phyloP scores from a whole-genome alignment of 2,329 filamentous ascomycete species.

The Thelonectria olida region DNA sequence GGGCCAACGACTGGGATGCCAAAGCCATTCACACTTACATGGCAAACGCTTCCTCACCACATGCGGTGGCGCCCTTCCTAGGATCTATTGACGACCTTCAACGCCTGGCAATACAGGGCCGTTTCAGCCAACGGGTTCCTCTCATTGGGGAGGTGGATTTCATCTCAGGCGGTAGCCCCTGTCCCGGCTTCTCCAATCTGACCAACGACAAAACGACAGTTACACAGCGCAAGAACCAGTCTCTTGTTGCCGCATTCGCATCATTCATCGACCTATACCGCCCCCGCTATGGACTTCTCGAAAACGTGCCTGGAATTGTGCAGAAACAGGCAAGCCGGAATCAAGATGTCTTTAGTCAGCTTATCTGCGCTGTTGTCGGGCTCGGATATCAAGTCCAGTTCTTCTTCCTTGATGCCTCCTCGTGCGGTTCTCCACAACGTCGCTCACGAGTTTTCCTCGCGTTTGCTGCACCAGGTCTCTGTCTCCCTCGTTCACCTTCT shows the following conservation, averaged over 20 bases:
- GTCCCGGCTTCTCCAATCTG: conserved; percentile 76
- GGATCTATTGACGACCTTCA: conserved; percentile 80
- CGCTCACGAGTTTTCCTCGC: conserved; percentile 75
- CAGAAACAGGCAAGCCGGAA: conserved; percentile 53
- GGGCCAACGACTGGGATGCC: conserved; percentile 72
- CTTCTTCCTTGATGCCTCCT: conserved; percentile 75
- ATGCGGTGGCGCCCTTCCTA: conserved; percentile 63
- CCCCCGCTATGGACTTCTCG: conserved; percentile 78
- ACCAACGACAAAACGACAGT: conserved; percentile 66
- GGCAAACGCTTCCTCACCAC: conserved; percentile 64
- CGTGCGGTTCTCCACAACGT: conserved; percentile 71
- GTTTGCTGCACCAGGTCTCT: conserved; percentile 73
- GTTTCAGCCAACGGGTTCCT: conserved; percentile 59
- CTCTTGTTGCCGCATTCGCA: conserved; percentile 79
- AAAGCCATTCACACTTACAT: conserved; percentile 77
- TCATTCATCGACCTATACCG: conserved; percentile 79
- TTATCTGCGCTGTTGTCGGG: conserved; percentile 77
- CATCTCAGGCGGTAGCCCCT: conserved; percentile 79
- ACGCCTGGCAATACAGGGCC: conserved; percentile 60
- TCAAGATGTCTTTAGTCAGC: conserved; percentile 76
- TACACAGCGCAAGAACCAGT: conserved; percentile 73
- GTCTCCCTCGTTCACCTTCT: conserved; percentile 63
- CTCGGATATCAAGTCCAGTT: conserved; percentile 81
- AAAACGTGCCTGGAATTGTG: conserved; percentile 79
- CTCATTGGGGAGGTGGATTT: conserved; percentile 71